Percentiles rank a stretch among this genome's conserved stretches.
phyloP scores from a whole-genome alignment of 306 rosid genomes.

The Castanopsis chinensis region DNA sequence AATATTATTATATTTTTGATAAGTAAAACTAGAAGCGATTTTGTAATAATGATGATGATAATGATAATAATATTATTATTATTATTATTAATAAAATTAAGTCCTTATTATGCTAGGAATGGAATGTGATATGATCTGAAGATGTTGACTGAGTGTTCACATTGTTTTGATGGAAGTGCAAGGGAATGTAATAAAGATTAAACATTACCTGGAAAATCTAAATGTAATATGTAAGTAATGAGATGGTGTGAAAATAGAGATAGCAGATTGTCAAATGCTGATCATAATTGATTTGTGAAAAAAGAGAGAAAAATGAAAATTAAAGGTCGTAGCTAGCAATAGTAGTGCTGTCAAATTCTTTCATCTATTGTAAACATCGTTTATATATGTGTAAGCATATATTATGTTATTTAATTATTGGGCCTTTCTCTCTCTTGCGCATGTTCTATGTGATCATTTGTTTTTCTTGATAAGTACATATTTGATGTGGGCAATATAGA shows the following conservation, averaged over 20 bases:
- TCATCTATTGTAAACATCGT: neutral
- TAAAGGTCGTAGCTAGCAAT: neutral
- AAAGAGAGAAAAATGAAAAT: neutral
- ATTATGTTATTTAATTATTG: neutral
- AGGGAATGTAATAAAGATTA: neutral
- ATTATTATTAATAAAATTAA: too few species aligned
- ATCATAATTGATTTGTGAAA: neutral
- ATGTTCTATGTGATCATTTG: neutral
- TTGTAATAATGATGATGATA: too few species aligned
- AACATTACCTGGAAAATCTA: neutral
- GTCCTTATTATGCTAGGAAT: neutral
- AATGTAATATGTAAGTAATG: neutral
- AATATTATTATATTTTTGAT: too few species aligned
- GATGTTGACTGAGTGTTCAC: neutral
- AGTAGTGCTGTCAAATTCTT: neutral
- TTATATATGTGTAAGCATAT: neutral
- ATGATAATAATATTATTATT: too few species aligned
- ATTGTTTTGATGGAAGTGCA: too few species aligned
- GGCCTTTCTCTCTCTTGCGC: neutral
- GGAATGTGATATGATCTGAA: neutral
- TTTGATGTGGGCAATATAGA: neutral
- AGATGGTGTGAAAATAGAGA: neutral
- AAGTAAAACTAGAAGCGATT: too few species aligned
- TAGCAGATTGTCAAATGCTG: neutral
- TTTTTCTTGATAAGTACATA: neutral